These are phyloP conservation scores for Microbotryum saponariae DNA, from an alignment of 1,284 basidiomycete species.

Conservation along the genomic window DNA sequence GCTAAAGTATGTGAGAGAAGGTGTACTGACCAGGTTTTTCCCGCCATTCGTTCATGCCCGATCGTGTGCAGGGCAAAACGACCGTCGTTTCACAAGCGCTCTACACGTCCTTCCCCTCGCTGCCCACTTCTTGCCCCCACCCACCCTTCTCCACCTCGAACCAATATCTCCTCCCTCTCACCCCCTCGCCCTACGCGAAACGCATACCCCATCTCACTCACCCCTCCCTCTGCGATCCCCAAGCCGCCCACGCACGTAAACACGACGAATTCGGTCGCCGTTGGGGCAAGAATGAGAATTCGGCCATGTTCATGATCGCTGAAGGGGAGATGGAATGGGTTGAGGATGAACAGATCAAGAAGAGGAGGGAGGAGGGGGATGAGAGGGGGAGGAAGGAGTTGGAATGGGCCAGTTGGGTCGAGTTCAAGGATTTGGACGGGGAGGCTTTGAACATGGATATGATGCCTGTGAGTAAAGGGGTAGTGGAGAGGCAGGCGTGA, in stretches of 20 bases:
- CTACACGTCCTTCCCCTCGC: slow-evolving; percentile 1
- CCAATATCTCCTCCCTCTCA: slow-evolving; percentile 5
- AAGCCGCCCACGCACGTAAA: neutral
- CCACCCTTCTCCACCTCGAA: neutral
- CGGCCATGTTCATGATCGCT: slow-evolving; percentile 1
- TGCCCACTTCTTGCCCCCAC: neutral
- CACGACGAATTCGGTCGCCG: neutral
- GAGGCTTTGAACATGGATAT: neutral
- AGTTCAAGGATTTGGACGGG: neutral
- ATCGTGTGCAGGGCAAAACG: neutral
- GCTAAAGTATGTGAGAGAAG: no score
- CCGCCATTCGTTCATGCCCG: no score
- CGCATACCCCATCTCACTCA: slow-evolving; percentile 5
- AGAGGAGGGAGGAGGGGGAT: neutral
- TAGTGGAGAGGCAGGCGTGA: no score
- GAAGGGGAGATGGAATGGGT: neutral
- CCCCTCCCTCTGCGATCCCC: slow-evolving; percentile 1
- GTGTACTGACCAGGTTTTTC: no score
- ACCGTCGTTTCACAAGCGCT: neutral
- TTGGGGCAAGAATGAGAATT: slow-evolving; percentile 1
- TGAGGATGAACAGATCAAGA: slow-evolving; percentile 1
- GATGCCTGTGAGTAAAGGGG: neutral
- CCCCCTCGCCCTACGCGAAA: neutral
- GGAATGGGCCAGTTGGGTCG: slow-evolving; percentile 7
- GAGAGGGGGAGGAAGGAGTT: neutral